Conservation (phyloP, 2,329 filamentous ascomycete species). For the Fusarium napiforme region DNA sequence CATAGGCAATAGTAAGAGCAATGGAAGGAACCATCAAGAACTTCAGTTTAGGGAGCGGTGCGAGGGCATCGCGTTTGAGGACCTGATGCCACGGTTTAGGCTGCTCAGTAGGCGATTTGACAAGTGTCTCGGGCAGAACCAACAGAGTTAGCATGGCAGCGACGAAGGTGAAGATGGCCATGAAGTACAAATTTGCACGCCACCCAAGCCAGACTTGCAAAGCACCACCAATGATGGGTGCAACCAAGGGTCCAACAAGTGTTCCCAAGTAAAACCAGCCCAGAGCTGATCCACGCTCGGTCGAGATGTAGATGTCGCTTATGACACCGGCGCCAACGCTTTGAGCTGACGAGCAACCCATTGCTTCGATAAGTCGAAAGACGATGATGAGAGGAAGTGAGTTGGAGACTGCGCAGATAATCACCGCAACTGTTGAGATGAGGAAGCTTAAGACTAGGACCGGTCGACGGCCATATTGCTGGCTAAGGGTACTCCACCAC, state of each 20-base stretch:
- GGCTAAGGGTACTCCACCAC: constrained; percentile 2
- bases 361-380: neutral
- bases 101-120: neutral
- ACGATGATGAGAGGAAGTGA: neutral
- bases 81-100: neutral
- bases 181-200: neutral
- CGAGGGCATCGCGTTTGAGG: neutral
- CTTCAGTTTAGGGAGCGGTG: neutral
- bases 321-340: constrained; percentile 2
- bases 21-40: neutral
- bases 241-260: constrained; percentile 8
- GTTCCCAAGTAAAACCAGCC: constrained; percentile 22
- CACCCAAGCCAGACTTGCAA: neutral
- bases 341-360: neutral
- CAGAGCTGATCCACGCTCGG: constrained; percentile 8
- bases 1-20: neutral
- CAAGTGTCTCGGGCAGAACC: neutral
- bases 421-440: neutral
- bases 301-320: constrained; percentile 14
- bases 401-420: neutral
- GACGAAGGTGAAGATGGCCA: neutral
- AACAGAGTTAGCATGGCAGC: neutral
- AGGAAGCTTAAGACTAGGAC: neutral
- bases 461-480: neutral
- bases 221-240: neutral